Evolutionary conservation across 2,329 filamentous ascomycete species (phyloP).

Genomic region (Aspergillus felis): DNA sequence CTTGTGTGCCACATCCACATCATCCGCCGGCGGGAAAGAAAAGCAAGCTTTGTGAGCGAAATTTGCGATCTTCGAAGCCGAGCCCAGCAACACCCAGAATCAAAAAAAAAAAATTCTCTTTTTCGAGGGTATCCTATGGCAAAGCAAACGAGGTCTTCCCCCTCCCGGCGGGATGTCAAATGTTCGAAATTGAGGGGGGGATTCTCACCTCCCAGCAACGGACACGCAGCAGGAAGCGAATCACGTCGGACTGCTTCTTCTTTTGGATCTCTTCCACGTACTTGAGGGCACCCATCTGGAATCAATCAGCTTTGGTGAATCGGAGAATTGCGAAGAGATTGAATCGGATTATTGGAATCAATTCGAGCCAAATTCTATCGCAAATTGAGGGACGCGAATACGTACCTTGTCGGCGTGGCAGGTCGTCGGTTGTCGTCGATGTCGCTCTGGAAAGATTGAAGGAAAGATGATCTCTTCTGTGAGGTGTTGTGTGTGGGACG

Average conservation of each 20-base stretch:
- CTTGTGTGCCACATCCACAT: slow-evolving; percentile 45
- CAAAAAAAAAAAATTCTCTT: slow-evolving; percentile 15
- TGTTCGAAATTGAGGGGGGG: slow-evolving; percentile 30
- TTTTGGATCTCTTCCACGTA: slow-evolving; percentile 99
- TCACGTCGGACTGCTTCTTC: slow-evolving; percentile 99
- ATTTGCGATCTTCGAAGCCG: slow-evolving; percentile 24
- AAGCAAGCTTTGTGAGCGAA: slow-evolving; percentile 1
- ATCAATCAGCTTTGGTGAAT: slow-evolving; percentile 12
- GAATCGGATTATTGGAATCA: neutral
- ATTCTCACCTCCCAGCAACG: slow-evolving; percentile 94
- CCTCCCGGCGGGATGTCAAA: slow-evolving; percentile 34
- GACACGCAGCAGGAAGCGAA: slow-evolving; percentile 99
- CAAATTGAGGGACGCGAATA: neutral
- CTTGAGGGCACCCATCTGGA: slow-evolving; percentile 98
- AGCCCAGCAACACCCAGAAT: slow-evolving; percentile 28
- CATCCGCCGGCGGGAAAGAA: slow-evolving; percentile 31
- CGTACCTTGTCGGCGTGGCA: slow-evolving; percentile 45
- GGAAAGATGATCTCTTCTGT: slow-evolving; percentile 25
- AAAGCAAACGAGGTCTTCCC: slow-evolving; percentile 27
- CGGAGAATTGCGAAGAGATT: neutral
- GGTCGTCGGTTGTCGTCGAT: slow-evolving; percentile 43
- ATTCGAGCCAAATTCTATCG: neutral
- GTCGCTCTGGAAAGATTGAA: slow-evolving; percentile 38
- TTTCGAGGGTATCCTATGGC: slow-evolving; percentile 26
- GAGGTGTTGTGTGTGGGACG: slow-evolving; percentile 40